A percentile compares a stretch with the other conserved stretches of the same genome.
Evolutionary conservation across 768 basidiomycete genomes (phyloP).

Genomic region (Mycena haematopus): DNA sequence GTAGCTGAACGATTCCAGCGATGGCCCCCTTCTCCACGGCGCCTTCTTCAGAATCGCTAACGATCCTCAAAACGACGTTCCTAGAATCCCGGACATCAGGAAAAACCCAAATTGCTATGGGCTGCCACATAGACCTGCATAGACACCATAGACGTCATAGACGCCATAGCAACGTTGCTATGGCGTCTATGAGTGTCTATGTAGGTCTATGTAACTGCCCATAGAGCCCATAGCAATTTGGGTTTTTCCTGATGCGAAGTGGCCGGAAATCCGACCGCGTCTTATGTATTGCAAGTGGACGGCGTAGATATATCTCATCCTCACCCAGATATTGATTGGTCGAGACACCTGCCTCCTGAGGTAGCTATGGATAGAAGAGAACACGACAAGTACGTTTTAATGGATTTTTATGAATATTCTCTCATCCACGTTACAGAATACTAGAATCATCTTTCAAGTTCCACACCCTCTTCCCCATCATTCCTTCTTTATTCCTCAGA

Average conservation of each 20-base stretch:
- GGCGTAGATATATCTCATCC: conserved; percentile 6
- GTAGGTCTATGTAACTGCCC: too few species aligned
- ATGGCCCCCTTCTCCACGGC: conserved; percentile 17
- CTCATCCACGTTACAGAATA: conserved; percentile 32
- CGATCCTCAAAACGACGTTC: not conserved
- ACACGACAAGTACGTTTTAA: conserved; percentile 30
- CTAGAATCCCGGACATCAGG: not conserved
- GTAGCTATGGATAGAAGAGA: conserved; percentile 20
- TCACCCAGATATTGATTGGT: conserved; percentile 27
- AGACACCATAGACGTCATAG: too few species aligned
- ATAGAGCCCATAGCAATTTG: too few species aligned
- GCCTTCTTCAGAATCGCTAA: conserved; percentile 1
- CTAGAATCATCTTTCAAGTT: conserved; percentile 46
- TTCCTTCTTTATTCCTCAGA: conserved; percentile 47
- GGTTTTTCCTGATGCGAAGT: too few species aligned
- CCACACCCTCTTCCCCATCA: conserved; percentile 46
- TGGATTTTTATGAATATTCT: not conserved
- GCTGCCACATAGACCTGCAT: too few species aligned
- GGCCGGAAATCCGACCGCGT: conserved; percentile 5
- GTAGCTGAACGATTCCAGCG: conserved; percentile 21
- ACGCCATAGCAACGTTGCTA: too few species aligned
- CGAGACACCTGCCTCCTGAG: conserved; percentile 19
- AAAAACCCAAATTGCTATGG: too few species aligned
- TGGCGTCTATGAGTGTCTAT: too few species aligned
- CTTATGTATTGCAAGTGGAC: conserved; percentile 26